Evolutionary conservation across 2,329 filamentous ascomycete species (phyloP), one percentile per base, ranked within the genome.

Genomic region (Fusarium bulbicola): DNA sequence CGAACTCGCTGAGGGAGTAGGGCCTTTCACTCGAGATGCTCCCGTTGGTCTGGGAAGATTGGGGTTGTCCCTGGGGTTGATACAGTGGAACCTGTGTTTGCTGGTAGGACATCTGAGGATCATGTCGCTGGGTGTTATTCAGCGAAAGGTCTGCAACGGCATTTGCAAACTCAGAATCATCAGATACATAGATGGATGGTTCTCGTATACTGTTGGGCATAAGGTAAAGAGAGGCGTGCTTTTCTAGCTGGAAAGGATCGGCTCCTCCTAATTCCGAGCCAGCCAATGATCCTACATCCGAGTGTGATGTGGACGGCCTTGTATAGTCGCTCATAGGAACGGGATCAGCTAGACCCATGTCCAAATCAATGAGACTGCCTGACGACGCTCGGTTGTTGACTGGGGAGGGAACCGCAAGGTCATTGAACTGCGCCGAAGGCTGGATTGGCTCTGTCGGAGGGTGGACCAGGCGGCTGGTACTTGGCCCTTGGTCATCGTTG

Each of bases 191-290:
- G 52, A 91, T 89, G 7, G 87, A 89, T 2, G 88, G 88, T 70
- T 90, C 88, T 40, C 88, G 83, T 56, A 81, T 83, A 1, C 81
- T 79, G 8, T 80, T 76, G 9, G 83, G 79, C 74, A 80, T 77
- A 18, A 82, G 82, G 69, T 90, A 89, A 4, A 90, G 80, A 3
- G 89, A 90, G 3, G 88, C 83, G 73, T 91, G 89, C n/a, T 87
- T 86, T 78, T 92, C 90, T 7, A 92, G 83, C 61, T 91, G 88
- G 64, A 92, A 92, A 0, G 90, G 89, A 73, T 89, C 89, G 5
- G 83, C 85, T 18, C 85, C 83, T 32, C 87, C 86, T 37, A 87
- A 79, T 63, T 90, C 87, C 2, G 89, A 89, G 57, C 89, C 89
- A 13, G 85, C 84, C 16, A 90, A 82, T 2, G 88, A 90, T 5